Evolutionary conservation across 305 asterid genomes (phyloP).

Genomic region (Stenogyne calaminthoides): DNA sequence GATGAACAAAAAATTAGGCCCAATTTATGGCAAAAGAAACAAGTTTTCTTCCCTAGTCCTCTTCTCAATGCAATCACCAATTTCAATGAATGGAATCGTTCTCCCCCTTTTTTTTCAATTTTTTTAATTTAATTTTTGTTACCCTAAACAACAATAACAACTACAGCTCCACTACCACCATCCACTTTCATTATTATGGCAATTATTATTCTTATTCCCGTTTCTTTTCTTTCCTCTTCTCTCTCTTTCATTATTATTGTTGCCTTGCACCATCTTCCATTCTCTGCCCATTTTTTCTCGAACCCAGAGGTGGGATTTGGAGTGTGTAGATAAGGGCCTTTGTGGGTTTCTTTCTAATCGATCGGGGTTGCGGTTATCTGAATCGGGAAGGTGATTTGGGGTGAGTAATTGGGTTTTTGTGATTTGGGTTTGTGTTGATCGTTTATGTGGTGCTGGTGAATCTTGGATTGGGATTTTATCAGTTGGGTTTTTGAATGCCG

Average conservation of each 20-base stretch:
- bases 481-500: slow-evolving; percentile 23
- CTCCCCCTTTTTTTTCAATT: neutral
- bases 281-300: slow-evolving; percentile 39
- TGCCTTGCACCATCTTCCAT: slow-evolving; percentile 31
- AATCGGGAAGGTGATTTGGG: slow-evolving; percentile 34
- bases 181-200: slow-evolving; percentile 46
- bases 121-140: slow-evolving; percentile 29
- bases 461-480: slow-evolving; percentile 26
- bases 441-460: slow-evolving; percentile 28
- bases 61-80: slow-evolving; percentile 43
- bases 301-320: slow-evolving; percentile 16
- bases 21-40: slow-evolving; percentile 29
- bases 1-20: slow-evolving; percentile 9
- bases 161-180: slow-evolving; percentile 52
- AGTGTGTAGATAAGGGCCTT: too few relatives aligned
- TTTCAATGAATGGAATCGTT: slow-evolving; percentile 62
- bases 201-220: slow-evolving; percentile 43
- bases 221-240: slow-evolving; percentile 30
- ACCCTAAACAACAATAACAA: slow-evolving; percentile 53
- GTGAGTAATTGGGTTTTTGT: slow-evolving; percentile 33
- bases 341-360: slow-evolving; percentile 13
- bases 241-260: slow-evolving; percentile 40
- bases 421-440: neutral
- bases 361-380: slow-evolving; percentile 20
- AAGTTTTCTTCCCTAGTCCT: slow-evolving; percentile 43